Percentiles rank a stretch among this genome's conserved stretches.
These are phyloP conservation scores for Ascochyta koolunga DNA, from an alignment of 2,329 filamentous ascomycete species.

Conservation along the genomic window DNA sequence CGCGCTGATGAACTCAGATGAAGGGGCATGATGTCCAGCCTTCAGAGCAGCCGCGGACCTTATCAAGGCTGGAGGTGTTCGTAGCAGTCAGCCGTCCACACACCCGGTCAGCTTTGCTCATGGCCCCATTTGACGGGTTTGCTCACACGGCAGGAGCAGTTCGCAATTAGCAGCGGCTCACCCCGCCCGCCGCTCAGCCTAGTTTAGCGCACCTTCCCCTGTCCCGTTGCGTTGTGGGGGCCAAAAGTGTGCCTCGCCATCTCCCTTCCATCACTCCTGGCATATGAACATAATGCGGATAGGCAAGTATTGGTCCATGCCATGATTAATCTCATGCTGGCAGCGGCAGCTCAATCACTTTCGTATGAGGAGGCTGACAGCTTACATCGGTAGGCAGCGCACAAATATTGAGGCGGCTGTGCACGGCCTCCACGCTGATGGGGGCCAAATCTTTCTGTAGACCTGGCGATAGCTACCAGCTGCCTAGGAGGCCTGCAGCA, in stretches of 20 bases:
- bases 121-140: slow-evolving; percentile 30
- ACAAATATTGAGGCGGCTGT: slow-evolving; percentile 26
- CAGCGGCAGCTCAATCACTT: background rate
- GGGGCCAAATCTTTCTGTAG: slow-evolving; percentile 24
- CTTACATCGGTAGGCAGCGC: background rate
- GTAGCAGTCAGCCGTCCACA: slow-evolving; percentile 20
- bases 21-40: slow-evolving; percentile 20
- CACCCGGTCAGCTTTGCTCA: slow-evolving; percentile 16
- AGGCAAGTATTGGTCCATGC: background rate
- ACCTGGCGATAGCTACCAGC: slow-evolving; percentile 15
- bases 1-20: slow-evolving; percentile 4
- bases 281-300: background rate
- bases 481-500: slow-evolving; percentile 40
- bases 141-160: slow-evolving; percentile 8
- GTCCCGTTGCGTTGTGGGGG: slow-evolving; percentile 23
- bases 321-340: background rate
- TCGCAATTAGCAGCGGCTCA: slow-evolving; percentile 15
- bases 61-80: slow-evolving; percentile 23
- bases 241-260: slow-evolving; percentile 19
- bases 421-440: slow-evolving; percentile 19
- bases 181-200: slow-evolving; percentile 9
- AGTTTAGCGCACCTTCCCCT: slow-evolving; percentile 3
- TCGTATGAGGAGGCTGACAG: background rate
- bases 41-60: slow-evolving; percentile 10
- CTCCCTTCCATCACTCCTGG: background rate